These are phyloP conservation scores for Gliomastix tumulicola DNA, from an alignment of 2,329 filamentous ascomycete genomes.

Conservation along the genomic window DNA sequence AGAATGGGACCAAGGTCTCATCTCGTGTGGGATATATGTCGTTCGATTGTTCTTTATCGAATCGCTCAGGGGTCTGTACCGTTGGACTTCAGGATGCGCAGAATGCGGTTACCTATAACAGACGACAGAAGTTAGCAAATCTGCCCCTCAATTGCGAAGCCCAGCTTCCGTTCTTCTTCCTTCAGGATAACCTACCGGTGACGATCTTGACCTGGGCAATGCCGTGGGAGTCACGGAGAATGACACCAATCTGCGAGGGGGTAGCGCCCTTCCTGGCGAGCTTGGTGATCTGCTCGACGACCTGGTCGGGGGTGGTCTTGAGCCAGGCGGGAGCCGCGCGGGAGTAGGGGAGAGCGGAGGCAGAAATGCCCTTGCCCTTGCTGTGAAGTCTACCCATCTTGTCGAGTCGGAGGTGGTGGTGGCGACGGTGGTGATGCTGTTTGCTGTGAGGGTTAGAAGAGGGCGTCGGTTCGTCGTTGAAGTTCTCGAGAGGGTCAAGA, in stretches of 20 bases:
- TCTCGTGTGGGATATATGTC: slow-evolving; percentile 13
- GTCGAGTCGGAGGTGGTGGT: slow-evolving; percentile 24
- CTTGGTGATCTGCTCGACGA: slow-evolving; percentile 99
- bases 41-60: slow-evolving; percentile 12
- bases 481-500: slow-evolving; percentile 11
- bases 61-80: slow-evolving; percentile 61
- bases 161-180: neutral
- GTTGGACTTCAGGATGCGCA: slow-evolving; percentile 94
- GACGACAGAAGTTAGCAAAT: slow-evolving; percentile 26
- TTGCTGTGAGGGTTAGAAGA: slow-evolving; percentile 2
- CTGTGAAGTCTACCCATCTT: slow-evolving; percentile 97
- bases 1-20: slow-evolving; percentile 6
- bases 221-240: slow-evolving; percentile 97
- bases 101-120: slow-evolving; percentile 99
- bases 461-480: slow-evolving; percentile 4
- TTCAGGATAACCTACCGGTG: slow-evolving; percentile 61
- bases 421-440: slow-evolving; percentile 7
- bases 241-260: slow-evolving; percentile 97
- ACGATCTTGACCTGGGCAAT: slow-evolving; percentile 97
- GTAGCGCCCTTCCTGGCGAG: slow-evolving; percentile 98
- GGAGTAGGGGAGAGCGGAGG: slow-evolving; percentile 95
- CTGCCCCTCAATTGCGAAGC: neutral
- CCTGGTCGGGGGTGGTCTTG: slow-evolving; percentile 97
- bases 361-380: slow-evolving; percentile 98
- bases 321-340: slow-evolving; percentile 89